Evolutionary conservation across 306 rosid genomes (phyloP), one percentile per base, ranked within the genome.

Genomic region (Medicago lupulina): DNA sequence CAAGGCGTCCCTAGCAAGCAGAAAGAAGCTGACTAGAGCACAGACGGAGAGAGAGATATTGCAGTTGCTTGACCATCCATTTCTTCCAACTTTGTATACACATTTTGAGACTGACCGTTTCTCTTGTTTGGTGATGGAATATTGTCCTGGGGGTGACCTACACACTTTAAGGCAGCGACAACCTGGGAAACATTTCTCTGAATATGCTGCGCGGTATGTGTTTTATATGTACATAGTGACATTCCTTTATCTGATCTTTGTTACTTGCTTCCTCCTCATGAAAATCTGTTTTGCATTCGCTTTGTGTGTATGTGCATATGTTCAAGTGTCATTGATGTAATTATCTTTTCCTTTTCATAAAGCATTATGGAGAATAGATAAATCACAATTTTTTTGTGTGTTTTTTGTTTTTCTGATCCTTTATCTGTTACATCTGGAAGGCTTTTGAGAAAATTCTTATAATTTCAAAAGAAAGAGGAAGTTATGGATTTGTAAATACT

Each of bases 111-210:
- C 99, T 0, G 99, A 95, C 66, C 83, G 99, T 55, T 95, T 95
- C 86, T 87, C 92, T 60, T 95, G 99, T 85, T 88, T 95, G 84
- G 99, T 95, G 25, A 95, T 95, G 99, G 99, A 95, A 76, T 95
- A 89, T 85, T 95, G 99, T 82, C 97, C 99, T 3, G 99, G 99
- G 2, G 99, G 99, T 71, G 99, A 95, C 86, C 83, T 95, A 71
- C 99, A 95, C 89, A 89, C 97, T 80, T 81, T 95, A 80, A 92
- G 99, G 92, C 99, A 95, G 84, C 89, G 99, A 3, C 99, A 95
- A 81, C 99, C 99, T 2, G 97, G 97, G 73, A 95, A 92, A 81
- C 97, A 95, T 87, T 95, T 95, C 88, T 95, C 97, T 0, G 99
- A 95, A 86, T 95, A 95, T 85, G 99, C 99, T 83, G 97, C 99